A percentile compares a stretch with the other conserved stretches of the same genome.
phyloP scores from a whole-genome alignment of 306 rosid genomes.

The Vigna hirtella region DNA sequence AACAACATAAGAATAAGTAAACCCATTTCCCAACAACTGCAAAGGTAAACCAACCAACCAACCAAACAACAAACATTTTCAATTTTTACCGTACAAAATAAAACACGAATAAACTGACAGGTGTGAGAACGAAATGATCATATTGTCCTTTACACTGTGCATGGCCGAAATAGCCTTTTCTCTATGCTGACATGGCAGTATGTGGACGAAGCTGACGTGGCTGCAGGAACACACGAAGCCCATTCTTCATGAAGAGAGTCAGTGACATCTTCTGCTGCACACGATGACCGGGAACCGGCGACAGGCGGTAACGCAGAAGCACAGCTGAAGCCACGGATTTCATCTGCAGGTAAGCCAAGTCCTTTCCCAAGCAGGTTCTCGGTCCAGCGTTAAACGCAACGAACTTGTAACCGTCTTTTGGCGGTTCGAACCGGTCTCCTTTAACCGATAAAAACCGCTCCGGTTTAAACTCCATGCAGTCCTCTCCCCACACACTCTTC shows the following conservation, averaged over 20 bases:
- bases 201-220: slow-evolving; percentile 66
- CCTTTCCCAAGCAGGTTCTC: slow-evolving; percentile 93
- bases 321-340: slow-evolving; percentile 91
- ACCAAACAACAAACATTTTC: slow-evolving; percentile 38
- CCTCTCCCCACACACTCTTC: slow-evolving; percentile 96
- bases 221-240: slow-evolving; percentile 68
- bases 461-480: slow-evolving; percentile 90
- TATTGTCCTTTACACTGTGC: slow-evolving; percentile 34
- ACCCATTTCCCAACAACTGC: slow-evolving; percentile 38
- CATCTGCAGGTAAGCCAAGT: slow-evolving; percentile 96
- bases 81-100: neutral
- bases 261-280: slow-evolving; percentile 96
- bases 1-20: slow-evolving; percentile 45
- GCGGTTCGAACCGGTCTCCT: slow-evolving; percentile 72
- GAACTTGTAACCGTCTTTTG: slow-evolving; percentile 73
- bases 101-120: slow-evolving; percentile 11
- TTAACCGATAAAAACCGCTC: slow-evolving; percentile 77
- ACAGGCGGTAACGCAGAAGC: slow-evolving; percentile 76
- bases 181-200: slow-evolving; percentile 28
- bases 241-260: slow-evolving; percentile 86
- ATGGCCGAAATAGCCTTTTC: slow-evolving; percentile 40
- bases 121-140: slow-evolving; percentile 28
- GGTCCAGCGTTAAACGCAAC: slow-evolving; percentile 97
- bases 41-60: slow-evolving; percentile 45
- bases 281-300: slow-evolving; percentile 75